Percentiles rank a stretch among this genome's conserved stretches.
phyloP scores from a whole-genome alignment of 495 filamentous ascomycete genomes.

The Xylaria acuta region DNA sequence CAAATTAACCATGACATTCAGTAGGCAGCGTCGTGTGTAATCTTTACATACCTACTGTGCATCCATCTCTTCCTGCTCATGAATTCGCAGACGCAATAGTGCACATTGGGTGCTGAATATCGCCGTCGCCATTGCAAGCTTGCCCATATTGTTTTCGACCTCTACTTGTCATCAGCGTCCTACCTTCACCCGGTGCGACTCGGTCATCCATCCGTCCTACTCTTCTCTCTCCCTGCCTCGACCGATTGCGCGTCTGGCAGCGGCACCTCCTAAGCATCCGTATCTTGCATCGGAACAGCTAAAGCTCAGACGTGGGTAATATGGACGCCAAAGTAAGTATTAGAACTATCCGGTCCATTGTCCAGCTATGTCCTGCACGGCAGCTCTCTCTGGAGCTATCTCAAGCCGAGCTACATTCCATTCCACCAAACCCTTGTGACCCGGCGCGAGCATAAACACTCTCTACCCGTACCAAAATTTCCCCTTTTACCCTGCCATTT shows the following conservation, averaged over 20 bases:
- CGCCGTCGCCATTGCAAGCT: background rate
- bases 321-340: slow-evolving; percentile 27
- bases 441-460: background rate
- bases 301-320: background rate
- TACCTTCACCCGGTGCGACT: background rate
- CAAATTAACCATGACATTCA: slow-evolving; percentile 6
- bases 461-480: background rate
- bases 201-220: background rate
- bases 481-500: background rate
- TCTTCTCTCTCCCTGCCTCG: slow-evolving; percentile 3
- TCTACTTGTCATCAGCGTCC: background rate
- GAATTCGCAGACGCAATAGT: slow-evolving; percentile 13
- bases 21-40: slow-evolving; percentile 7
- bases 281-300: slow-evolving; percentile 3
- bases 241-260: slow-evolving; percentile 12
- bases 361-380: background rate
- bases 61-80: slow-evolving; percentile 10
- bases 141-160: slow-evolving; percentile 1
- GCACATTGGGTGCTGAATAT: slow-evolving; percentile 5
- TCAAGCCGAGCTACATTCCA: slow-evolving; percentile 4
- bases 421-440: background rate
- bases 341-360: background rate
- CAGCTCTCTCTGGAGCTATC: background rate
- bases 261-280: background rate
- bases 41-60: background rate